Conservation (phyloP, 2,329 filamentous ascomycete species). For the Sarocladiaceae sp. region DNA sequence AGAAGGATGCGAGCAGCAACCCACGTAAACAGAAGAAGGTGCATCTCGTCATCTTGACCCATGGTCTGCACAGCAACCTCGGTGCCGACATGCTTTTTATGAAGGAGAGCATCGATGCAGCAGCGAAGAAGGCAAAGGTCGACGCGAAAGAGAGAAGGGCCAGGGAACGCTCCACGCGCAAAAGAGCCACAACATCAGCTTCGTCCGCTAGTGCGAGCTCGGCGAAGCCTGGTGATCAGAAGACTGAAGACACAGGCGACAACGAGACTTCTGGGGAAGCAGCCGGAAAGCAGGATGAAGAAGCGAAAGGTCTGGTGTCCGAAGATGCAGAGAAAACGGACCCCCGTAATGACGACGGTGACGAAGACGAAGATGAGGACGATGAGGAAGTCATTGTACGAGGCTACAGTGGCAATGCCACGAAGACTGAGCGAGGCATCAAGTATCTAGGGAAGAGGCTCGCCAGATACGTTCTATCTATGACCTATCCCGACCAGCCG, state of each 20-base stretch:
- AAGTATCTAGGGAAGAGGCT: constrained; percentile 94
- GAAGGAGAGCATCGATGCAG: constrained; percentile 92
- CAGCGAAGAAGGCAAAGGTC: constrained; percentile 65
- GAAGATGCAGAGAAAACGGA: constrained; percentile 13
- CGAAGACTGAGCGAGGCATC: constrained; percentile 87
- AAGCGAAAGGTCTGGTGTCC: constrained; percentile 11
- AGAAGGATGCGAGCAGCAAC: constrained; percentile 14
- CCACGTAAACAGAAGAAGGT: constrained; percentile 64
- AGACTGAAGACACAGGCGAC: constrained; percentile 6
- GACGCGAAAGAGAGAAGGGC: constrained; percentile 58
- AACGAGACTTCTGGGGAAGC: background rate
- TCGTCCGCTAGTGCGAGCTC: background rate
- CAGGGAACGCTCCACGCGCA: constrained; percentile 34
- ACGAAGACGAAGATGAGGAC: constrained; percentile 51
- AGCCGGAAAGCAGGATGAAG: constrained; percentile 5
- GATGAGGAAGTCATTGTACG: constrained; percentile 84
- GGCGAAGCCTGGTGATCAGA: background rate
- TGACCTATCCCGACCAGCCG: constrained; percentile 92
- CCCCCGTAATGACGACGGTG: constrained; percentile 19
- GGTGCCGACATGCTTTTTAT: constrained; percentile 94
- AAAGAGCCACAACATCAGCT: constrained; percentile 2
- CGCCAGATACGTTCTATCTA: constrained; percentile 79
- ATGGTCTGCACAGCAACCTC: constrained; percentile 92
- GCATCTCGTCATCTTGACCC: constrained; percentile 86
- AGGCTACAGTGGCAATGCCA: constrained; percentile 84